These are phyloP conservation scores for Neurospora cerealis DNA, from an alignment of 495 filamentous ascomycete genomes.

Conservation along the genomic window DNA sequence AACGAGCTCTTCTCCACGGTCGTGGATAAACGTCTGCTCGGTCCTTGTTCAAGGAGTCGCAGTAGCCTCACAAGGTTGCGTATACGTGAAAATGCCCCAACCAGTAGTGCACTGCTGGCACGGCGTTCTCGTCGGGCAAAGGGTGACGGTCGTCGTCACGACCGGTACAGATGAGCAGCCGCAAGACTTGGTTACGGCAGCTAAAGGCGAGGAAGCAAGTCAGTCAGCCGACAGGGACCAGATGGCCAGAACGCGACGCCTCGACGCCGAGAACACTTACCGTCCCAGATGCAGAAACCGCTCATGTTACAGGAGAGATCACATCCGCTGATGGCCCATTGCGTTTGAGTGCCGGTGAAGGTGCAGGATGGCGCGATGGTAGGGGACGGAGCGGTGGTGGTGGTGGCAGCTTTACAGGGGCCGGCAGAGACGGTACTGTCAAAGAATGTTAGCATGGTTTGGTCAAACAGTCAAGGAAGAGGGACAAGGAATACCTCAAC, in stretches of 20 bases:
- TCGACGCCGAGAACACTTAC: background rate
- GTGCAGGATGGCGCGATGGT: slow-evolving; percentile 3
- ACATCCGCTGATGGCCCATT: slow-evolving; percentile 3
- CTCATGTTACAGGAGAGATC: background rate
- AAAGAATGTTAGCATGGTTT: background rate
- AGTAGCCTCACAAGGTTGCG: background rate
- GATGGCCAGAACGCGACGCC: background rate
- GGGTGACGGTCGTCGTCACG: slow-evolving; percentile 9
- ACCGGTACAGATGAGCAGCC: slow-evolving; percentile 10
- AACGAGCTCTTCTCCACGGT: background rate
- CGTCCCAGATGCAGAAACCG: slow-evolving; percentile 2
- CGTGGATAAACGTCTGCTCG: background rate
- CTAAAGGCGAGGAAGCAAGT: background rate
- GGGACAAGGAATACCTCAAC: background rate
- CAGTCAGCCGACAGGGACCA: background rate
- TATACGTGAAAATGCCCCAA: slow-evolving; percentile 1
- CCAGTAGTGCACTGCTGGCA: slow-evolving; percentile 10
- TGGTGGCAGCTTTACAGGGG: background rate
- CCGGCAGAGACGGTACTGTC: background rate
- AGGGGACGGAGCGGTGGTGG: background rate
- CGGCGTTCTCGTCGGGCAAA: slow-evolving; percentile 11
- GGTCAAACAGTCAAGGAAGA: background rate
- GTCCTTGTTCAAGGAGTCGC: background rate
- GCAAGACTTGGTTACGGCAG: slow-evolving; percentile 9
- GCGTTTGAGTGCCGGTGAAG: slow-evolving; percentile 3